Evolutionary conservation across 2,329 filamentous ascomycete genomes (phyloP).

Genomic region (Cytospora piceicola): DNA sequence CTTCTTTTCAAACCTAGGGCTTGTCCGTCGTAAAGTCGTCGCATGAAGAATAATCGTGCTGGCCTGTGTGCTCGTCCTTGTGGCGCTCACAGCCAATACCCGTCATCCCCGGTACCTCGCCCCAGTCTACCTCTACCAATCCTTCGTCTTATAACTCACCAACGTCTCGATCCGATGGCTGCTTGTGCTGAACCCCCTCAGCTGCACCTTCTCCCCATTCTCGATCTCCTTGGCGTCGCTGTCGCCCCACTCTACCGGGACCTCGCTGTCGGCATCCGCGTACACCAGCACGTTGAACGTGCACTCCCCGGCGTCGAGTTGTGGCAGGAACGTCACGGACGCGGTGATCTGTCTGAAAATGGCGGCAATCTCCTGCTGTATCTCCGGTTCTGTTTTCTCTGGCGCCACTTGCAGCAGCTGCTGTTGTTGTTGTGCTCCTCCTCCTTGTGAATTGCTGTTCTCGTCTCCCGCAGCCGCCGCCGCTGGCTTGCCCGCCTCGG

Average conservation of each 20-base stretch:
- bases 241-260: slow-evolving; percentile 98
- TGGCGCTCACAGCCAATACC: neutral
- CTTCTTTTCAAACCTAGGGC: neutral
- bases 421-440: slow-evolving; percentile 7
- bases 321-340: slow-evolving; percentile 93
- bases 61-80: neutral
- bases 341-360: slow-evolving; percentile 98
- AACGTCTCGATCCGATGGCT: slow-evolving; percentile 93
- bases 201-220: slow-evolving; percentile 91
- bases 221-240: slow-evolving; percentile 96
- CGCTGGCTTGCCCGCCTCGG: slow-evolving; percentile 54
- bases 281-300: slow-evolving; percentile 99
- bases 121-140: slow-evolving; percentile 53
- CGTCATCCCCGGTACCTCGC: slow-evolving; percentile 33
- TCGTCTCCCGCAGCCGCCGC: slow-evolving; percentile 58
- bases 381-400: slow-evolving; percentile 90
- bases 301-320: slow-evolving; percentile 84
- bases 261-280: slow-evolving; percentile 93
- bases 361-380: slow-evolving; percentile 93
- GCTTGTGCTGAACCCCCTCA: slow-evolving; percentile 93
- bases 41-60: neutral
- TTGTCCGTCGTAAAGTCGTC: slow-evolving; percentile 2
- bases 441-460: slow-evolving; percentile 47
- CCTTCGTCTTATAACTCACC: slow-evolving; percentile 71
- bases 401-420: slow-evolving; percentile 36